Conservation (phyloP, 1,284 basidiomycete species). For the Leccinum colubrinum region DNA sequence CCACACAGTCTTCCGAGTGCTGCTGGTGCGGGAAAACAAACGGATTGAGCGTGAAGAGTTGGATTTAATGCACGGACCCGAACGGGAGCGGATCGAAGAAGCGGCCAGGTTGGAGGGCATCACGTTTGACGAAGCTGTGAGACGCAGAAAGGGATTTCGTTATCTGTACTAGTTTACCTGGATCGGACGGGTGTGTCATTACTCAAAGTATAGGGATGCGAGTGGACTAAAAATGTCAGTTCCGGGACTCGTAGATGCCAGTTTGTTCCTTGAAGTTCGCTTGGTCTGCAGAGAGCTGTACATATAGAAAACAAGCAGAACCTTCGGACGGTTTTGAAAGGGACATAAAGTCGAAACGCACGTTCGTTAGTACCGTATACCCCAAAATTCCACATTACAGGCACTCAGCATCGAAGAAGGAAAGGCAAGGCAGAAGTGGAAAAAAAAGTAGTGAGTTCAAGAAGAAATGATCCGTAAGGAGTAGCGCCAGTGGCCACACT, state of each 20-base stretch:
- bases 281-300: slow-evolving; percentile 20
- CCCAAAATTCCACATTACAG: too few species aligned
- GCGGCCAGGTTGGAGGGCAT: neutral
- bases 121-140: neutral
- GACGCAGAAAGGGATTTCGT: neutral
- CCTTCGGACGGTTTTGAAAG: too few species aligned
- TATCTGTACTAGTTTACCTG: neutral
- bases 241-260: slow-evolving; percentile 12
- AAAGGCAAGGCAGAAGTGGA: too few species aligned
- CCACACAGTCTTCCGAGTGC: neutral
- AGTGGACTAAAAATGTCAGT: neutral
- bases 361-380: too few species aligned
- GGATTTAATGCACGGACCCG: neutral
- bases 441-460: too few species aligned
- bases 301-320: neutral
- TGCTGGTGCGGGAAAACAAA: neutral
- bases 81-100: neutral
- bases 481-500: too few species aligned
- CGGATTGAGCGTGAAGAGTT: neutral
- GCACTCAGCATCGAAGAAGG: too few species aligned
- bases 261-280: slow-evolving; percentile 21
- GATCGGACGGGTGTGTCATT: neutral
- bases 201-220: neutral
- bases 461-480: too few species aligned
- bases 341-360: too few species aligned